Percentiles rank a stretch among this genome's conserved stretches.
phyloP scores from a whole-genome alignment of 2,329 filamentous ascomycete species.

The Monilinia laxa region DNA sequence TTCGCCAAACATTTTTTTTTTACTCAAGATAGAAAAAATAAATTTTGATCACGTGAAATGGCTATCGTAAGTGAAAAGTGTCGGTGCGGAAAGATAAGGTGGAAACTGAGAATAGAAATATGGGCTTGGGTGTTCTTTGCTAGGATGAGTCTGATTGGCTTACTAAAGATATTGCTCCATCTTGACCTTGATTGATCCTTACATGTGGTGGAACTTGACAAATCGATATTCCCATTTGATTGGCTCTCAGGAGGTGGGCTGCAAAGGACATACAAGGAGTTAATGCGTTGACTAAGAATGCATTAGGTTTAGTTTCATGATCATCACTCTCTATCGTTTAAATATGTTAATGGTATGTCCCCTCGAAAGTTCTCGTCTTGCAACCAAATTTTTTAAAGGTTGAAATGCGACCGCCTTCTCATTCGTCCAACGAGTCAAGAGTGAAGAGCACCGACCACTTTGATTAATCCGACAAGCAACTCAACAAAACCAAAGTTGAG shows the following conservation, averaged over 20 bases:
- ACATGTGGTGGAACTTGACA: neutral
- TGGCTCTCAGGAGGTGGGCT: neutral
- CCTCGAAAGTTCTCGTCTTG: slow-evolving; percentile 24
- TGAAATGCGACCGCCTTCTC: slow-evolving; percentile 22
- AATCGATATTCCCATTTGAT: neutral
- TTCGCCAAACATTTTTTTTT: slow-evolving; percentile 19
- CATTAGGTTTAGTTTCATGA: slow-evolving; percentile 16
- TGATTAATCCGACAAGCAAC: no score
- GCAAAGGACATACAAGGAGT: slow-evolving; percentile 4
- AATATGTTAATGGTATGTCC: slow-evolving; percentile 21
- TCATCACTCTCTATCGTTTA: slow-evolving; percentile 19
- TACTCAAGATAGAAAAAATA: slow-evolving; percentile 21
- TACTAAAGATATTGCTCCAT: neutral
- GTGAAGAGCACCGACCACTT: slow-evolving; percentile 10
- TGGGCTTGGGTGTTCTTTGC: neutral
- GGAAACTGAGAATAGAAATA: slow-evolving; percentile 6
- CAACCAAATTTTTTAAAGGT: slow-evolving; percentile 22
- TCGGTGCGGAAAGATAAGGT: slow-evolving; percentile 10
- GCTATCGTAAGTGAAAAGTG: neutral
- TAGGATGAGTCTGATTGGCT: neutral
- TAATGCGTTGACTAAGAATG: neutral
- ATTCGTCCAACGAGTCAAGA: slow-evolving; percentile 15
- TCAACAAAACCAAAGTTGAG: no score
- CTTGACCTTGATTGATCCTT: neutral
- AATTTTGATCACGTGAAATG: slow-evolving; percentile 8